These are phyloP conservation scores for Phytophthora boehmeriae DNA, from an alignment of 352 stramenopile genomes.

Conservation along the genomic window DNA sequence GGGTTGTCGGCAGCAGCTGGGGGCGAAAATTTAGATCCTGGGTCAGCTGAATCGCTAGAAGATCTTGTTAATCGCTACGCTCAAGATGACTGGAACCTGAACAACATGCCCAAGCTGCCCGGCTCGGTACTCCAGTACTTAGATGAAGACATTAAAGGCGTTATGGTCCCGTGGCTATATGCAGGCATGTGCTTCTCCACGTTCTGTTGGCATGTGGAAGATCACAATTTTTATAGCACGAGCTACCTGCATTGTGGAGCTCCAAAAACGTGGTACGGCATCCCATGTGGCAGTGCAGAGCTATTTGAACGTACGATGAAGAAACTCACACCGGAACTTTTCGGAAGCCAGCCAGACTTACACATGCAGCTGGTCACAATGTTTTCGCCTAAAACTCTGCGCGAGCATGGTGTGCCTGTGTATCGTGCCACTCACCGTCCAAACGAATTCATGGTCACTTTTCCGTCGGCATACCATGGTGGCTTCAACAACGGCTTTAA, in stretches of 20 bases:
- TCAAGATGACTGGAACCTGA: conserved; percentile 96
- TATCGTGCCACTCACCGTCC: conserved; percentile 95
- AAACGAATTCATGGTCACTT: conserved; percentile 99
- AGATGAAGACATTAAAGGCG: conserved; percentile 97
- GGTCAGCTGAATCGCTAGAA: conserved; percentile 44
- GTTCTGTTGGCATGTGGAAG: conserved; percentile 99
- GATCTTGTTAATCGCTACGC: conserved; percentile 78
- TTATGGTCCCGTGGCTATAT: conserved; percentile 99
- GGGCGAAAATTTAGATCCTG: conserved; percentile 16
- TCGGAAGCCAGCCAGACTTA: conserved; percentile 95
- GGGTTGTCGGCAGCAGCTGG: conserved; percentile 20
- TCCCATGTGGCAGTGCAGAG: conserved; percentile 91
- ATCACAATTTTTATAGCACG: conserved; percentile 99
- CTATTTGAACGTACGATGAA: conserved; percentile 92
- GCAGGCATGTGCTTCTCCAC: conserved; percentile 98
- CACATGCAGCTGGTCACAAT: conserved; percentile 93
- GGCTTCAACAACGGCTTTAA: conserved; percentile 98
- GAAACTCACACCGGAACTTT: conserved; percentile 93
- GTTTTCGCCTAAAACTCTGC: conserved; percentile 75
- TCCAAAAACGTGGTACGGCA: conserved; percentile 98
- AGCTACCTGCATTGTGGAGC: conserved; percentile 98
- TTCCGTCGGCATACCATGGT: conserved; percentile 97
- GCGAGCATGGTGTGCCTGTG: conserved; percentile 91
- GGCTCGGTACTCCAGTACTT: conserved; percentile 96
- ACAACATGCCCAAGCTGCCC: conserved; percentile 96